phyloP scores from a whole-genome alignment of 1,284 basidiomycete genomes.

The Ustilago lituana region DNA sequence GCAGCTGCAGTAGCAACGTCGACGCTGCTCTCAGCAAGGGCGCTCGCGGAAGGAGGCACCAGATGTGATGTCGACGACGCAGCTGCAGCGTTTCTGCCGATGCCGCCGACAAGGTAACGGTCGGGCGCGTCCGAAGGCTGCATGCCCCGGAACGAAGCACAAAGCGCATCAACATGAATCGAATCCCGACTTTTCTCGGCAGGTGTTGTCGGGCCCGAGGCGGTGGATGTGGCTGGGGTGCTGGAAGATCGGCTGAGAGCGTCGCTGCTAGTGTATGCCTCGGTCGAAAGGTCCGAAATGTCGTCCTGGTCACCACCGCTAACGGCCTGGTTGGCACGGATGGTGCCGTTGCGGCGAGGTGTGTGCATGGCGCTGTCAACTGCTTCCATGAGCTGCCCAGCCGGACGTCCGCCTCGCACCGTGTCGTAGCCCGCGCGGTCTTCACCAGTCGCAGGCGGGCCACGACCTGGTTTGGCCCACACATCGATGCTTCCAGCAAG shows the following conservation, averaged over 20 bases:
- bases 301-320: constrained; percentile 35
- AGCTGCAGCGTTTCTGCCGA: constrained; percentile 27
- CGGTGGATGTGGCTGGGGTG: constrained; percentile 54
- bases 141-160: constrained; percentile 51
- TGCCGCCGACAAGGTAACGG: constrained; percentile 22
- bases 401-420: constrained; percentile 51
- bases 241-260: constrained; percentile 41
- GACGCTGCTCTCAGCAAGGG: constrained; percentile 30
- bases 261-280: constrained; percentile 38
- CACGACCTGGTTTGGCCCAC: constrained; percentile 56
- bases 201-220: constrained; percentile 42
- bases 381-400: constrained; percentile 49
- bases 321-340: constrained; percentile 15
- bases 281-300: constrained; percentile 35
- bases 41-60: constrained; percentile 29
- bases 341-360: constrained; percentile 28
- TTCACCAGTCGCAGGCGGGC: constrained; percentile 63
- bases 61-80: constrained; percentile 26
- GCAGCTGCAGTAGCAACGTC: constrained; percentile 41
- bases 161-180: constrained; percentile 53
- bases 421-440: constrained; percentile 65
- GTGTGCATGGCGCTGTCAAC: constrained; percentile 50
- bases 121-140: constrained; percentile 31
- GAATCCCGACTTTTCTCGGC: constrained; percentile 38
- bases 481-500: constrained; percentile 43